phyloP scores from a whole-genome alignment of 2,329 filamentous ascomycete species.

The Sporothrix brunneoviolacea region DNA sequence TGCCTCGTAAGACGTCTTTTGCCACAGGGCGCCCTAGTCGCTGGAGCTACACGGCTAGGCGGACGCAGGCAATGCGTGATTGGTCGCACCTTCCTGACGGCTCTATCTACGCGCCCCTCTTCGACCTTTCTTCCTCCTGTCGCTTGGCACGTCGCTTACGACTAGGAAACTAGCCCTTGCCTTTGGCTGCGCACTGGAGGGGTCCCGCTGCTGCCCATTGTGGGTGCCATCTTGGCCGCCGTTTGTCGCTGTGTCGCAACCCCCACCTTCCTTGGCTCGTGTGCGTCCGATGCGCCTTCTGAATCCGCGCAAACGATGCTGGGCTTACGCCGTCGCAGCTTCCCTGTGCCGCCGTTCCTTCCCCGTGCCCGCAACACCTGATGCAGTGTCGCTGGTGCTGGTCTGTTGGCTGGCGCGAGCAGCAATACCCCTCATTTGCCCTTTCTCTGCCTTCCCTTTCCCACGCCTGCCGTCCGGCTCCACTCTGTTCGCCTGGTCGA shows the following conservation, averaged over 20 bases:
- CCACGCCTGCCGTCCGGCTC: not conserved
- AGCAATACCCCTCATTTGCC: constrained; percentile 7
- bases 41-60: not conserved
- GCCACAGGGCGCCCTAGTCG: not conserved
- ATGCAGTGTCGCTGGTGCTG: no score
- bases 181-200: no score
- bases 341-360: no score
- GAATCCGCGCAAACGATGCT: no score
- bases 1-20: not conserved
- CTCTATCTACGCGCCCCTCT: not conserved
- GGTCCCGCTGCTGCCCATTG: no score
- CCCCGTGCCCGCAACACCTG: no score
- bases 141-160: not conserved
- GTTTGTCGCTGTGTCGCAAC: no score
- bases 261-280: constrained; percentile 3
- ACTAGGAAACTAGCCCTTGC: no score
- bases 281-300: no score
- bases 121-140: not conserved
- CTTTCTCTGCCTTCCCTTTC: not conserved
- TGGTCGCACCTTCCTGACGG: not conserved
- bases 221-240: no score
- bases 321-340: no score
- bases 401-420: no score
- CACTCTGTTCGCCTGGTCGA: not conserved
- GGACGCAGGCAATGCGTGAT: not conserved